phyloP scores from a whole-genome alignment of 2,329 filamentous ascomycete species.

The Cercospora brassicicola region DNA sequence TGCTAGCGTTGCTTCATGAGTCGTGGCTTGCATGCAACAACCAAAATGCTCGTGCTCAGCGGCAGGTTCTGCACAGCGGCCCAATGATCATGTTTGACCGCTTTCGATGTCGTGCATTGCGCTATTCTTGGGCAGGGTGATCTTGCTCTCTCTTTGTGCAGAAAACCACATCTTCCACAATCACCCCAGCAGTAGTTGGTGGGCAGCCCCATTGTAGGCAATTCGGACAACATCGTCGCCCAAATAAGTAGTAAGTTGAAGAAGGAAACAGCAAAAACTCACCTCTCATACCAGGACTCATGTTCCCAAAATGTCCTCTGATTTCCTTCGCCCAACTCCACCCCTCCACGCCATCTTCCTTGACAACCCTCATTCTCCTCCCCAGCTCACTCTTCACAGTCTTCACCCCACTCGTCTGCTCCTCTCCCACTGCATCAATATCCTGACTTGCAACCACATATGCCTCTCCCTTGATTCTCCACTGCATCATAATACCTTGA shows the following conservation, averaged over 20 bases:
- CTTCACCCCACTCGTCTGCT: slow-evolving; percentile 54
- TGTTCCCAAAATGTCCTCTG: slow-evolving; percentile 85
- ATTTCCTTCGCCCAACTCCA: slow-evolving; percentile 83
- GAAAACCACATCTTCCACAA: neutral
- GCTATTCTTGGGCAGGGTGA: neutral
- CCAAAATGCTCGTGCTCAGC: slow-evolving; percentile 5
- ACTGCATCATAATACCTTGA: slow-evolving; percentile 67
- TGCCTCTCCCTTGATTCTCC: slow-evolving; percentile 75
- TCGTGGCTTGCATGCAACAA: slow-evolving; percentile 17
- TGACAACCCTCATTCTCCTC: slow-evolving; percentile 62
- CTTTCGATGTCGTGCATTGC: neutral
- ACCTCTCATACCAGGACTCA: slow-evolving; percentile 77
- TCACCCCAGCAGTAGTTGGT: neutral
- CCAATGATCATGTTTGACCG: slow-evolving; percentile 2
- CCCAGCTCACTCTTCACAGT: slow-evolving; percentile 62
- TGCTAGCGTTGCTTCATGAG: slow-evolving; percentile 2
- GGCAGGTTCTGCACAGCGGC: slow-evolving; percentile 1
- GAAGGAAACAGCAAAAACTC: slow-evolving; percentile 22
- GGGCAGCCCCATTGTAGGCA: neutral
- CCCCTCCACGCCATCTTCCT: slow-evolving; percentile 45
- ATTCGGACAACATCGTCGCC: slow-evolving; percentile 5
- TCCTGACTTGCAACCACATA: slow-evolving; percentile 70
- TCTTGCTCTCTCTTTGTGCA: too few species aligned
- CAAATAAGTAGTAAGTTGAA: neutral
- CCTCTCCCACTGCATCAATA: slow-evolving; percentile 53